A percentile compares a stretch with the other conserved stretches of the same genome.
Evolutionary conservation across 2,329 filamentous ascomycete genomes (phyloP).

Genomic region (Daldinia sp.): DNA sequence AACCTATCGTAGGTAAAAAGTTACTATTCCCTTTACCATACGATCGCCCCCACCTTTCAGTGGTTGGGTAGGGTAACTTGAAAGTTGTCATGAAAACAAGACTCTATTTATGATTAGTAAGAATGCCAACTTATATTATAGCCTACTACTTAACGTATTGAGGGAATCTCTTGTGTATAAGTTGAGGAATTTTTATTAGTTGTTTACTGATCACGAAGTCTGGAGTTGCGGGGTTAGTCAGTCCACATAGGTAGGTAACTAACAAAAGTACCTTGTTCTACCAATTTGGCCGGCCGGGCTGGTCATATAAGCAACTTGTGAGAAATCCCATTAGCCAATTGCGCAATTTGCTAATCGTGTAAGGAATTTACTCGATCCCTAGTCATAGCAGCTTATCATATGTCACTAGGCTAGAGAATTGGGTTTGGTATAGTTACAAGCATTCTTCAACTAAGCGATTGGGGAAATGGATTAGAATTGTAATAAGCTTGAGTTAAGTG

Average conservation of each 20-base stretch:
- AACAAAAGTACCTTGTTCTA: no score
- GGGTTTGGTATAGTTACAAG: not conserved
- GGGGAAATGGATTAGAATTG: not conserved
- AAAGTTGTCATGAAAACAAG: not conserved
- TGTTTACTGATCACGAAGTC: no score
- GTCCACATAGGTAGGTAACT: no score
- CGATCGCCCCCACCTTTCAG: not conserved
- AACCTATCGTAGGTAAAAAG: not conserved
- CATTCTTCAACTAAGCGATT: not conserved
- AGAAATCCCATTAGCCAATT: not conserved
- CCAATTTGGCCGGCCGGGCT: no score
- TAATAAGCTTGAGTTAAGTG: not conserved
- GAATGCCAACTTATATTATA: not conserved
- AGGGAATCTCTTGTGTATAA: not conserved
- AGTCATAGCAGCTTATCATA: not conserved
- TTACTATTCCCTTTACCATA: not conserved
- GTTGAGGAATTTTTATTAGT: not conserved
- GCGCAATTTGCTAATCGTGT: not conserved
- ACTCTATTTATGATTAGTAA: not conserved
- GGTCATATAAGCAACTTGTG: not conserved
- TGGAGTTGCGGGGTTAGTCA: no score
- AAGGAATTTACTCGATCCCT: not conserved
- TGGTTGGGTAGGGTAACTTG: not conserved
- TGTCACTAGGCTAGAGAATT: not conserved
- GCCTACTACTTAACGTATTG: no score